Conservation (phyloP, 495 filamentous ascomycete species). For the Penicillium fimorum region DNA sequence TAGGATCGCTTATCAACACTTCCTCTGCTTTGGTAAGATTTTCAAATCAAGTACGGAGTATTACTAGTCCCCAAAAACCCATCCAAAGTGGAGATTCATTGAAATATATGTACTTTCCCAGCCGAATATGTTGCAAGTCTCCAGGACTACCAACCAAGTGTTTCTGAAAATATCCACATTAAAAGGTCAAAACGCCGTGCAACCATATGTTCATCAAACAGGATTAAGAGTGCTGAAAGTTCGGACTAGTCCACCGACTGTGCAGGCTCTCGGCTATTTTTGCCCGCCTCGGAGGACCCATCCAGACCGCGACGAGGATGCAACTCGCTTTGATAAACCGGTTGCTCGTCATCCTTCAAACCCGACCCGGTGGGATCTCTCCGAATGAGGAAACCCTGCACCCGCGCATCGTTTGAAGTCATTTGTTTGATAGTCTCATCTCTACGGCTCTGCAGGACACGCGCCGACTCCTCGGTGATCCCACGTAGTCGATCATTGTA, state of each 20-base stretch:
- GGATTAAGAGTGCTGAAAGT: neutral
- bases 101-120: neutral
- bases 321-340: constrained; percentile 38
- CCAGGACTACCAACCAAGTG: neutral
- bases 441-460: constrained; percentile 58
- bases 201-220: neutral
- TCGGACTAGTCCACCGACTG: neutral
- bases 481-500: constrained; percentile 62
- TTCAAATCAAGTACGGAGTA: neutral
- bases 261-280: constrained; percentile 3
- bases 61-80: neutral
- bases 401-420: constrained; percentile 56
- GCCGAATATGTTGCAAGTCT: neutral
- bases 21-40: neutral
- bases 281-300: neutral
- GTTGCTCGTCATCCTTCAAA: constrained; percentile 42
- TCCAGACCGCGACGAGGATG: constrained; percentile 19
- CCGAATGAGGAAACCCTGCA: constrained; percentile 70
- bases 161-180: constrained; percentile 1
- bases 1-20: neutral
- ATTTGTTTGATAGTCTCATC: constrained; percentile 45
- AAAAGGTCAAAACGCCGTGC: constrained; percentile 2
- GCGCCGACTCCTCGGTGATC: constrained; percentile 59
- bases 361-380: constrained; percentile 56
- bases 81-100: neutral